These are phyloP conservation scores for Circinella umbellata DNA, from an alignment of 371 early-diverging fungal species.

Conservation along the genomic window DNA sequence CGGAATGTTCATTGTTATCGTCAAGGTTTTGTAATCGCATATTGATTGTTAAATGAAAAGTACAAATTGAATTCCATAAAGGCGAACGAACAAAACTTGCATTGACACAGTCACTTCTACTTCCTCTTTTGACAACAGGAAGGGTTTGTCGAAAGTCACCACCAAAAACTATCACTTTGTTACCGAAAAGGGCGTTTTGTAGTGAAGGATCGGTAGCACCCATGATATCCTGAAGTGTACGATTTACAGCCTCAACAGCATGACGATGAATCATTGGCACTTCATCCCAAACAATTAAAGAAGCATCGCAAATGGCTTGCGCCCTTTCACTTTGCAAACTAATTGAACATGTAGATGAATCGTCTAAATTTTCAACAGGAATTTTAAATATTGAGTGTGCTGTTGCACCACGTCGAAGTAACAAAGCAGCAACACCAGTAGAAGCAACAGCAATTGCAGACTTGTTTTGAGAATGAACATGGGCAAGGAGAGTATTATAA, in stretches of 20 bases:
- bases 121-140: constrained; percentile 9
- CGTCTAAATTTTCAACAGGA: constrained; percentile 6
- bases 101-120: not conserved
- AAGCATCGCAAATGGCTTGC: constrained; percentile 1
- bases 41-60: constrained; percentile 14
- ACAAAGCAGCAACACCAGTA: constrained; percentile 14
- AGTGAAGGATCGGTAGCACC: constrained; percentile 5
- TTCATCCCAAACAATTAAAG: constrained; percentile 25
- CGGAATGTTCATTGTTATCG: not conserved
- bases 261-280: constrained; percentile 13
- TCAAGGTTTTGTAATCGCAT: constrained; percentile 18
- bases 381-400: not conserved
- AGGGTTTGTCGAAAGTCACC: constrained; percentile 17
- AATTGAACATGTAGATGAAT: constrained; percentile 6
- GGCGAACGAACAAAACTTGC: constrained; percentile 6
- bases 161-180: constrained; percentile 25
- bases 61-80: not conserved
- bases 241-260: constrained; percentile 30
- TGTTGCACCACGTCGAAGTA: constrained; percentile 14
- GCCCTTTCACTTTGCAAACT: constrained; percentile 15
- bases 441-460: constrained; percentile 22
- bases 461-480: constrained; percentile 10
- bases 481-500: constrained; percentile 20
- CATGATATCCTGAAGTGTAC: constrained; percentile 26
- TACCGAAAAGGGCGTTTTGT: constrained; percentile 28